Percentiles rank a stretch among this genome's conserved stretches.
Evolutionary conservation across 2,329 filamentous ascomycete species (phyloP).

Genomic region (Diaporthe aspalathi): DNA sequence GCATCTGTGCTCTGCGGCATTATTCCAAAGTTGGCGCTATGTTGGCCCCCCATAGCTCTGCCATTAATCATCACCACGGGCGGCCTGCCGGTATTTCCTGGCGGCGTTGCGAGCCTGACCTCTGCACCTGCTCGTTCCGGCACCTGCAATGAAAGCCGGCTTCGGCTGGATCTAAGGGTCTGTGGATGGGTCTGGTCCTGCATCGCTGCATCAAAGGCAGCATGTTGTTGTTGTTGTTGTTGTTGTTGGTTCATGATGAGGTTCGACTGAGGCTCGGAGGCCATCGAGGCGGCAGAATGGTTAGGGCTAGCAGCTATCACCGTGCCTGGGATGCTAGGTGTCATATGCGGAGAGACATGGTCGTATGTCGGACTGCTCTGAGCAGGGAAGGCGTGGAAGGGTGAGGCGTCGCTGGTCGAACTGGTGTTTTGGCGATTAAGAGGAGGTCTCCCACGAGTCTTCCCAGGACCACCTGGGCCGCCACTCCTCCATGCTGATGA

Average conservation of each 20-base stretch:
- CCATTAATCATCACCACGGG: slow-evolving; percentile 48
- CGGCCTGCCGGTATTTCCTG: slow-evolving; percentile 30
- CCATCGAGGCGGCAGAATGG: neutral
- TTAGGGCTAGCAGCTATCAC: slow-evolving; percentile 23
- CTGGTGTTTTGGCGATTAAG: slow-evolving; percentile 66
- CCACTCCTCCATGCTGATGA: slow-evolving; percentile 89
- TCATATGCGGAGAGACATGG: slow-evolving; percentile 30
- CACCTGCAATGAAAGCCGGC: slow-evolving; percentile 70
- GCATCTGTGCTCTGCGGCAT: neutral
- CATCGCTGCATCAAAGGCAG: slow-evolving; percentile 18
- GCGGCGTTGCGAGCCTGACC: slow-evolving; percentile 48
- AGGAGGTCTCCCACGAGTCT: slow-evolving; percentile 82
- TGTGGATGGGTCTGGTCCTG: slow-evolving; percentile 15
- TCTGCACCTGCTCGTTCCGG: slow-evolving; percentile 54
- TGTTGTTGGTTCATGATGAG: slow-evolving; percentile 29
- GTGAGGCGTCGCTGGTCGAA: slow-evolving; percentile 56
- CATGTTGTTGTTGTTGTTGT: slow-evolving; percentile 35
- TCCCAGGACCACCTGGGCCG: slow-evolving; percentile 71
- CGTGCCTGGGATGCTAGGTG: neutral
- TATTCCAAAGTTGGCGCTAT: neutral
- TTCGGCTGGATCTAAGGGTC: slow-evolving; percentile 52
- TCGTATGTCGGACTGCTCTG: slow-evolving; percentile 54
- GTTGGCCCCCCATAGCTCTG: slow-evolving; percentile 38
- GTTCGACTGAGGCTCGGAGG: slow-evolving; percentile 15
- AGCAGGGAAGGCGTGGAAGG: slow-evolving; percentile 75